Evolutionary conservation across 2,329 filamentous ascomycete genomes (phyloP).

Genomic region (Aureobasidium sp.): DNA sequence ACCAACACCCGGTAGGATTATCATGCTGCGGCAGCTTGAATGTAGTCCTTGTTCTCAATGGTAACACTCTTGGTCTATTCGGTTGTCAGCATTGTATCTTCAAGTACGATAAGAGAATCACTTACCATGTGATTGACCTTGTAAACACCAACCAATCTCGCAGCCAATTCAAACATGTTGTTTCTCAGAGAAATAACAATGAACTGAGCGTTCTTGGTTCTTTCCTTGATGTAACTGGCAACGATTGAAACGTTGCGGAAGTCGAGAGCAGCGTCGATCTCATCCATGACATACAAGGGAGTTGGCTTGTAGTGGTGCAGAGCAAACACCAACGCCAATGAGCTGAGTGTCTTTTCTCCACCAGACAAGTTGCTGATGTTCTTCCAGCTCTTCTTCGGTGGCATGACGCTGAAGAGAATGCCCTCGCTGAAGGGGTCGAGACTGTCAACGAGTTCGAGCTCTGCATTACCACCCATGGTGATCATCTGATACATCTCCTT

Average conservation of each 20-base stretch:
- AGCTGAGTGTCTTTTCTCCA: conserved; percentile 94
- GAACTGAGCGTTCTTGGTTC: conserved; percentile 98
- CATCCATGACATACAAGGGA: conserved; percentile 97
- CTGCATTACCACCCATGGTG: conserved; percentile 97
- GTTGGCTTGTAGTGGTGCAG: conserved; percentile 97
- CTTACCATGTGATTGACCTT: conserved; percentile 93
- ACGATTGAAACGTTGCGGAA: conserved; percentile 98
- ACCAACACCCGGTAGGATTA: background rate
- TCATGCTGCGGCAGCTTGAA: conserved; percentile 17
- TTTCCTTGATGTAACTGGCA: conserved; percentile 96
- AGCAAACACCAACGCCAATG: conserved; percentile 91
- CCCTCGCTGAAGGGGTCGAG: conserved; percentile 95
- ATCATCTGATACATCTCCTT: conserved; percentile 99
- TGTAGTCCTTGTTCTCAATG: conserved; percentile 43
- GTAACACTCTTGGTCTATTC: conserved; percentile 45
- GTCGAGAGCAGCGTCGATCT: conserved; percentile 95
- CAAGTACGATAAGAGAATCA: background rate
- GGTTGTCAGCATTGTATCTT: background rate
- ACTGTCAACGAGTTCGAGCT: conserved; percentile 92
- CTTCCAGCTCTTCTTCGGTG: conserved; percentile 99
- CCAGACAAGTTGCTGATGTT: conserved; percentile 94
- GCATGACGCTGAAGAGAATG: conserved; percentile 97
- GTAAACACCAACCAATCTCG: conserved; percentile 90
- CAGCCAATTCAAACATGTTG: conserved; percentile 99
- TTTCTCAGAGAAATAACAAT: conserved; percentile 96